Percentiles rank a stretch among this genome's conserved stretches.
Conservation (phyloP, 2,329 filamentous ascomycete genomes). For the Venturia effusa region DNA sequence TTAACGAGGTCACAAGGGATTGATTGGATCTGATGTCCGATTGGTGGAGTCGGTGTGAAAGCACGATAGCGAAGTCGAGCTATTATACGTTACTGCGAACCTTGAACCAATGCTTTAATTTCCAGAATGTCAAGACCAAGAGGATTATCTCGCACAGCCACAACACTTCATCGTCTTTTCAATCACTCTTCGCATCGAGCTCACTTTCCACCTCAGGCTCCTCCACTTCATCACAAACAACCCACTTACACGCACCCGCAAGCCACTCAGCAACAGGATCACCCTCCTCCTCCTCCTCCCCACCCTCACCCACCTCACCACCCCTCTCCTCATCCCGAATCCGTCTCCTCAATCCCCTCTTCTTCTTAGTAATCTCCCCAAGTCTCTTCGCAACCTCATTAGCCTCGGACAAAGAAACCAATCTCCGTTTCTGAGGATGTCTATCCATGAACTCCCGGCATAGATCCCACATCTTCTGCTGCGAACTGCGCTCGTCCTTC, state of each 20-base stretch:
- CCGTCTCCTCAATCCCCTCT: background rate
- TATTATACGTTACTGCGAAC: too few relatives aligned
- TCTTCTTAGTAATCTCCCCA: conserved; percentile 6
- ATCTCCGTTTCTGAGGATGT: conserved; percentile 32
- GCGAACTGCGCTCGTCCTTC: background rate
- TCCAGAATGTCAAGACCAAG: too few relatives aligned
- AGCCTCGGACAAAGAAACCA: conserved; percentile 48
- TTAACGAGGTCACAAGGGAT: too few relatives aligned
- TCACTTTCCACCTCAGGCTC: background rate
- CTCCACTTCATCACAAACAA: background rate
- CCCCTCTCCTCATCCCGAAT: background rate
- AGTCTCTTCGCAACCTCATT: conserved; percentile 42
- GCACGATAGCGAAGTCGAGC: too few relatives aligned
- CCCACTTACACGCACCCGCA: background rate
- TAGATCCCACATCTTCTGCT: conserved; percentile 25
- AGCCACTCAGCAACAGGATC: background rate
- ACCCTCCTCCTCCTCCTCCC: background rate
- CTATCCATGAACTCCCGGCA: conserved; percentile 22
- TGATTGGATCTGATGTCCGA: too few relatives aligned
- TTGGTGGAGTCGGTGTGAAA: too few relatives aligned
- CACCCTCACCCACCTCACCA: background rate
- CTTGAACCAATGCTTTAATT: too few relatives aligned
- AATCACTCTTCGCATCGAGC: background rate
- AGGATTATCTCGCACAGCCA: background rate
- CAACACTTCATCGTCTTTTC: background rate